Percentiles rank a stretch among this genome's conserved stretches.
Conservation (phyloP, 2,329 filamentous ascomycete species). For the Fonsecaea pugnacius region DNA sequence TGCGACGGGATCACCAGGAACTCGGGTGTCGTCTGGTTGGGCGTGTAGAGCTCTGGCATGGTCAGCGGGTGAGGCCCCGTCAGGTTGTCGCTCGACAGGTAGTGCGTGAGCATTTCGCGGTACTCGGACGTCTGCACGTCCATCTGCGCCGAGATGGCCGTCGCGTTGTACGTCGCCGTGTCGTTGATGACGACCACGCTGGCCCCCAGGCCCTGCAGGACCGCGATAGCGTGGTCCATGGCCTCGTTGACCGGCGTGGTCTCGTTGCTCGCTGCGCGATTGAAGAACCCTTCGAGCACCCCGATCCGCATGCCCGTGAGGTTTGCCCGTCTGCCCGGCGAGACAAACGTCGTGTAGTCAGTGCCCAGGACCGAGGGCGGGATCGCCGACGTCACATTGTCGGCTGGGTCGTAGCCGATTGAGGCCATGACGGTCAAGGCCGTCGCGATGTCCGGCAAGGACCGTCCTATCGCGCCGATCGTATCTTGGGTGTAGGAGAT, state of each 20-base stretch:
- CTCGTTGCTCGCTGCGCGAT: conserved; percentile 57
- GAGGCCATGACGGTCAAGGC: conserved; percentile 60
- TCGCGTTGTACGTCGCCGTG: conserved; percentile 55
- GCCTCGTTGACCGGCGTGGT: conserved; percentile 61
- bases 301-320: conserved; percentile 53
- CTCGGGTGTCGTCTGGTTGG: conserved; percentile 45
- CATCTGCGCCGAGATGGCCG: conserved; percentile 51
- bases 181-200: conserved; percentile 57
- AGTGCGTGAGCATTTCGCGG: conserved; percentile 59
- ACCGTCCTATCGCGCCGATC: conserved; percentile 43
- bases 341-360: conserved; percentile 55
- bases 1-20: conserved; percentile 66
- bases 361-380: conserved; percentile 48
- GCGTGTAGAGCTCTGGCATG: conserved; percentile 32
- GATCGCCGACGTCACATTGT: conserved; percentile 57
- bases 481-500: conserved; percentile 38
- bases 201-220: conserved; percentile 54
- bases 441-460: conserved; percentile 56
- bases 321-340: conserved; percentile 39
- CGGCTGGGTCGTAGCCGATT: conserved; percentile 55
- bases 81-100: conserved; percentile 56
- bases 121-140: conserved; percentile 68
- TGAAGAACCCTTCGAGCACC: conserved; percentile 62
- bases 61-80: conserved; percentile 48
- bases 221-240: conserved; percentile 55